phyloP scores from a whole-genome alignment of 768 basidiomycete genomes.

The Leccinum ochraceum region DNA sequence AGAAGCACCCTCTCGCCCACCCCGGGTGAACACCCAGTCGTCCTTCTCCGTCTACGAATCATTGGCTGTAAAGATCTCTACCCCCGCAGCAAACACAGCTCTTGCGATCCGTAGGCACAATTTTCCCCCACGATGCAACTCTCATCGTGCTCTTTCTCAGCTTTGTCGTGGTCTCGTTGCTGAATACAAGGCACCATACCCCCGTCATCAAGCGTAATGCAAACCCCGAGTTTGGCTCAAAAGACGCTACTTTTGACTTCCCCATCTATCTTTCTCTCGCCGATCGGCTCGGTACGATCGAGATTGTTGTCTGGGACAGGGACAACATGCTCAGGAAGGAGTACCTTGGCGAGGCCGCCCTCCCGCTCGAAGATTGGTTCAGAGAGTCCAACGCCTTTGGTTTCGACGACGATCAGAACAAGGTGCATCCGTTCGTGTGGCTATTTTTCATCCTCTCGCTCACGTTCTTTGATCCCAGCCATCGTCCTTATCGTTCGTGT shows the following conservation, averaged over 20 bases:
- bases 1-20: conserved; percentile 42
- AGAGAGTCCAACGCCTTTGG: conserved; percentile 39
- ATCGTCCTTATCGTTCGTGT: conserved; percentile 46
- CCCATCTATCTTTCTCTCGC: conserved; percentile 78
- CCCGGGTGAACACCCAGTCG: conserved; percentile 66
- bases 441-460: conserved; percentile 2
- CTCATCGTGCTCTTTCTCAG: conserved; percentile 36
- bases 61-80: conserved; percentile 61
- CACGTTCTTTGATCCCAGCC: conserved; percentile 36
- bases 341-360: conserved; percentile 85
- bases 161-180: conserved; percentile 67
- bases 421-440: conserved; percentile 45
- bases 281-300: conserved; percentile 70
- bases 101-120: conserved; percentile 73
- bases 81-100: conserved; percentile 66
- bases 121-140: background rate
- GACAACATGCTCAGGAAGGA: conserved; percentile 83
- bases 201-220: conserved; percentile 72
- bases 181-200: conserved; percentile 64
- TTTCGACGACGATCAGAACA: conserved; percentile 67
- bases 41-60: conserved; percentile 67
- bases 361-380: conserved; percentile 87
- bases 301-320: conserved; percentile 93
- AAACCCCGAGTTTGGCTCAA: conserved; percentile 64
- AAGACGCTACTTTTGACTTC: conserved; percentile 87